Percentiles rank a stretch among this genome's conserved stretches.
phyloP scores from a whole-genome alignment of 2,329 filamentous ascomycete genomes.

The Clarireedia hainanense region DNA sequence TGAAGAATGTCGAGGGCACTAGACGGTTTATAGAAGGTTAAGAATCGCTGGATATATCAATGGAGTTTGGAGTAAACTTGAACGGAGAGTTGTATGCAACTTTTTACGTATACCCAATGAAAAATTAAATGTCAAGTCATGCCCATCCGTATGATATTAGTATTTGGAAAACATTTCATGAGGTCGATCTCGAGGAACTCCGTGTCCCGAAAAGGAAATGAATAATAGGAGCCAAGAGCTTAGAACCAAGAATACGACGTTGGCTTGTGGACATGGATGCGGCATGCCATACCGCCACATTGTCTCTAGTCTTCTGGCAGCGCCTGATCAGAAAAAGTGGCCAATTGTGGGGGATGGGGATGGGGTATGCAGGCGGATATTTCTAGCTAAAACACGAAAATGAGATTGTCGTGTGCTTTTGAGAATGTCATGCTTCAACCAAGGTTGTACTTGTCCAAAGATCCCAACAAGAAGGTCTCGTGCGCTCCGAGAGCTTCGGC shows the following conservation, averaged over 20 bases:
- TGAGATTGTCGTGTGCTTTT: background rate
- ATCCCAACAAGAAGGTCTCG: background rate
- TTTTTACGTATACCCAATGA: conserved; percentile 6
- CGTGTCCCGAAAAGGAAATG: background rate
- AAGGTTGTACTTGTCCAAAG: background rate
- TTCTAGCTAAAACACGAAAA: background rate
- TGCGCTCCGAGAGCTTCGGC: too few relatives aligned
- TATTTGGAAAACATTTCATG: background rate
- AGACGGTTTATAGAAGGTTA: background rate
- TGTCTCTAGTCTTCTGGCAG: background rate
- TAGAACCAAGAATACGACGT: background rate
- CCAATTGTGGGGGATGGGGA: background rate
- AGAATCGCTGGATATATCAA: background rate
- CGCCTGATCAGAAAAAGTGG: background rate
- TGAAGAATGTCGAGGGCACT: conserved; percentile 11
- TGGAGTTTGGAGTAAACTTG: conserved; percentile 7
- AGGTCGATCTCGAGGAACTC: background rate
- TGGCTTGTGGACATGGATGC: background rate
- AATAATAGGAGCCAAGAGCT: background rate
- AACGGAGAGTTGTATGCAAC: conserved; percentile 4
- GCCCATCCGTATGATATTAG: background rate
- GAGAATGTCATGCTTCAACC: background rate
- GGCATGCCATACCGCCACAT: background rate
- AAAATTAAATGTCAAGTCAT: conserved; percentile 5
- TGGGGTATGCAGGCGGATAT: background rate